Conservation (phyloP, 805 yeast genomes). For the Monosporozyma servazzii region DNA sequence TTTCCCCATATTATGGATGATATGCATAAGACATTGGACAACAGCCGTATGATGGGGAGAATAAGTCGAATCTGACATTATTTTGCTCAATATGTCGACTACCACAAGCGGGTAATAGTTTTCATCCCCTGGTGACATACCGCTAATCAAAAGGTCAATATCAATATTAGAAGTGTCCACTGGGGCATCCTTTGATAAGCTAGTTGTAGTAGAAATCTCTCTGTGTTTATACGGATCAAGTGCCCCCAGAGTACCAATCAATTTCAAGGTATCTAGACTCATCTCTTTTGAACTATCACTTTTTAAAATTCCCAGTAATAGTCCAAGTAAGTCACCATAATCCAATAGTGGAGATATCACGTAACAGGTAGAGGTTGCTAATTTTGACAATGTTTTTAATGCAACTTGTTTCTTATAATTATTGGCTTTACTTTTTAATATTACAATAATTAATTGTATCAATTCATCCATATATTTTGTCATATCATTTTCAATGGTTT, state of each 20-base stretch:
- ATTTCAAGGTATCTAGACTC: slow-evolving; percentile 78
- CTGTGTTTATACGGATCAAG: slow-evolving; percentile 93
- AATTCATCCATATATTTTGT: slow-evolving; percentile 58
- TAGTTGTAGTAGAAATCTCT: slow-evolving; percentile 51
- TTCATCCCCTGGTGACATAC: slow-evolving; percentile 85
- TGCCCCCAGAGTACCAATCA: slow-evolving; percentile 92
- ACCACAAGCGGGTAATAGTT: slow-evolving; percentile 96
- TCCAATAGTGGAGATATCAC: slow-evolving; percentile 89
- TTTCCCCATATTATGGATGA: slow-evolving; percentile 79
- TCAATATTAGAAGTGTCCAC: slow-evolving; percentile 41
- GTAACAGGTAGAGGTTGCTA: slow-evolving; percentile 86
- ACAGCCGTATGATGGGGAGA: slow-evolving; percentile 83
- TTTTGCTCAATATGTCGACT: slow-evolving; percentile 71
- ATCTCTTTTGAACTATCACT: slow-evolving; percentile 68
- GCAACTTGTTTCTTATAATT: slow-evolving; percentile 84
- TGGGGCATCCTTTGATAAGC: slow-evolving; percentile 18
- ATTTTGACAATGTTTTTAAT: slow-evolving; percentile 73
- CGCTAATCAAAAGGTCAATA: slow-evolving; percentile 82
- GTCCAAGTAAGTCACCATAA: slow-evolving; percentile 80
- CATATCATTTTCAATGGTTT: slow-evolving; percentile 52
- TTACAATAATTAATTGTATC: slow-evolving; percentile 81
- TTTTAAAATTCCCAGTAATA: slow-evolving; percentile 70
- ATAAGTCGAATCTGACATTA: slow-evolving; percentile 75
- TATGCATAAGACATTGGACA: slow-evolving; percentile 87
- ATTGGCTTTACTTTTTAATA: slow-evolving; percentile 89